Base-by-base conservation (phyloP, 2,329 filamentous ascomycete genomes). In the Stromatinia cepivora region DNA sequence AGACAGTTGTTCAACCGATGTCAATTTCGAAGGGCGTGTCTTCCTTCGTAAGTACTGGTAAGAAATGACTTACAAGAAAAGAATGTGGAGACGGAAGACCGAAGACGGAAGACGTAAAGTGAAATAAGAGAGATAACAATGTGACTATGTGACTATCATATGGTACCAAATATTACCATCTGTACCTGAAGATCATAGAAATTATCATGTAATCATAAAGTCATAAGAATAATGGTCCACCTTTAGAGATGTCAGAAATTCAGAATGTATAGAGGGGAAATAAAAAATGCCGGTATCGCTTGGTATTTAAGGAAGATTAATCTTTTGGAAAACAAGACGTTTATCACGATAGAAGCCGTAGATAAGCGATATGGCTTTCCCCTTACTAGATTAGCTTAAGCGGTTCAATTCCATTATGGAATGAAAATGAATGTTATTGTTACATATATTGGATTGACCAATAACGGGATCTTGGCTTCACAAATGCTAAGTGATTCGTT, bases 1-100 rank as follows among this genome's bases (percentile, higher is more conserved):
- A 61, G 65, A 67, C 54, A 59, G 54, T 52, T 67, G 65, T 67
- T 52, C 65, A 48, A 61, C 54, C 34, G n/a, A 34, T 34, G 64
- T 67, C 42, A 61, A 59, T 42, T n/a, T 28, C 13, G 61, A 67
- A 67, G 65, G 65, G 65, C 65, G 65, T 52, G 59, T 10, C 42
- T 15, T 46, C 17, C 39, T 46, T 22, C 10, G 57, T 34, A 22
- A n/a, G 36, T 28, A n/a, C 25, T 64, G 28, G 31, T 28, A 45
- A 45, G 34, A 62, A 59, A 63, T 11, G n/a, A 50, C 59, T 50
- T 63, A 63, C 45, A 63, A 50, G 59, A 25, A 36, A 63, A 63
- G 17, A 2, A 63, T 50, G 45, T 63, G 59, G 45, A 63, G 59
- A 63, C 45, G 31, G 22, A 50, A 48, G 45, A 61, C 28, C 42